Evolutionary conservation across 306 rosid genomes (phyloP), one percentile per base, ranked within the genome.

Genomic region (Vachellia collinsii): DNA sequence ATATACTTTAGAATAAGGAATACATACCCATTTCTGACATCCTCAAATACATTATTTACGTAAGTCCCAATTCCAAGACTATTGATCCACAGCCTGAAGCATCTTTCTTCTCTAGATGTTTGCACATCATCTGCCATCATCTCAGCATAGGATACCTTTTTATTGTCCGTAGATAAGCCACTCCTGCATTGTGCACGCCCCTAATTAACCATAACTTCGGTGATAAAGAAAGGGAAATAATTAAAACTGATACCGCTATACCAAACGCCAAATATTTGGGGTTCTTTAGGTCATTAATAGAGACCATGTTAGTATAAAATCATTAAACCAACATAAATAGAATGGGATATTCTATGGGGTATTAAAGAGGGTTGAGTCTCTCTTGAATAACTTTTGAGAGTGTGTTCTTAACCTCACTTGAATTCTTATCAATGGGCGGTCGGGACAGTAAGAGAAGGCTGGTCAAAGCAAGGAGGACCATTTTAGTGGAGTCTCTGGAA

Each of bases 91-190:
- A 93, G 71, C 70, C 99, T 91, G 72, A 87, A 96, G 83, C 98
- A 96, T 85, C 99, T 92, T 86, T 96, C 99, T 85, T 96, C 99
- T 88, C 97, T 87, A 84, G 86, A 96, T 53, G 97, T 93, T 85
- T 88, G 93, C 83, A 92, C 90, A 68, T 96, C 99, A 17, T 96
- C 99, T 1, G 94, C 65, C 92, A 96, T 93, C 94, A 93, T 96
- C 92, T 90, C 96, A 20, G 99, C 99, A 83, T 76, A 96, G 11
- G 99, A 91, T 71, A 92, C 77, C 84, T 87, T 90, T 83, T 77
- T 92, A 79, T 73, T 94, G 76, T 96, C 98, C 22, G 90, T 88
- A 19, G 99, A 90, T 79, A 96, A 87, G 80, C 99, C 99, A 78
- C 88, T 96, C 91, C 99, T 96, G 92, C 58, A 87, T 66, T 75